Conservation (phyloP, 164 flowering plant species). For the Kalanchoe fedtschenkoi region DNA sequence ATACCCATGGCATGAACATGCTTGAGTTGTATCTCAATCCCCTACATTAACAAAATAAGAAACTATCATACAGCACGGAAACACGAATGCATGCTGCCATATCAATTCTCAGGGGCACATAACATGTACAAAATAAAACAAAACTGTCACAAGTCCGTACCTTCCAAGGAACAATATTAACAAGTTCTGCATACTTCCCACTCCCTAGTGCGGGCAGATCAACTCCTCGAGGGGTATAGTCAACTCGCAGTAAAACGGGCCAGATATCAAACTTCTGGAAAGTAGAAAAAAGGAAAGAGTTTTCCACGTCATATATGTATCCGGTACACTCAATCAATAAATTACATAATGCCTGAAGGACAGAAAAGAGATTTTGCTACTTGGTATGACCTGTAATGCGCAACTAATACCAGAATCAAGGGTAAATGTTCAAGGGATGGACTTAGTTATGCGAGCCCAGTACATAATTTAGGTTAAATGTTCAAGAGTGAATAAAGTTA, state of each 20-base stretch:
- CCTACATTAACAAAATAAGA: constrained; percentile 39
- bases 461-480: not conserved
- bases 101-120: not conserved
- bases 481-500: not conserved
- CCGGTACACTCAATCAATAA: not conserved
- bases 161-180: constrained; percentile 92
- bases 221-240: constrained; percentile 72
- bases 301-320: not conserved
- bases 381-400: not conserved
- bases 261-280: constrained; percentile 80
- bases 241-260: constrained; percentile 74
- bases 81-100: not conserved
- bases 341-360: not conserved
- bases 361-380: too few relatives aligned
- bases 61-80: not conserved
- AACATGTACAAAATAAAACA: constrained; percentile 5
- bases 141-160: constrained; percentile 20
- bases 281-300: not conserved
- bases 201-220: constrained; percentile 75
- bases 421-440: not conserved
- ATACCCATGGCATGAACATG: constrained; percentile 80
- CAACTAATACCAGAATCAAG: not conserved
- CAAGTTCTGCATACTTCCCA: constrained; percentile 90
- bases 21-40: constrained; percentile 80
- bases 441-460: not conserved